Conservation (phyloP, 768 basidiomycete genomes). For the Mycena olivaceomarginata region DNA sequence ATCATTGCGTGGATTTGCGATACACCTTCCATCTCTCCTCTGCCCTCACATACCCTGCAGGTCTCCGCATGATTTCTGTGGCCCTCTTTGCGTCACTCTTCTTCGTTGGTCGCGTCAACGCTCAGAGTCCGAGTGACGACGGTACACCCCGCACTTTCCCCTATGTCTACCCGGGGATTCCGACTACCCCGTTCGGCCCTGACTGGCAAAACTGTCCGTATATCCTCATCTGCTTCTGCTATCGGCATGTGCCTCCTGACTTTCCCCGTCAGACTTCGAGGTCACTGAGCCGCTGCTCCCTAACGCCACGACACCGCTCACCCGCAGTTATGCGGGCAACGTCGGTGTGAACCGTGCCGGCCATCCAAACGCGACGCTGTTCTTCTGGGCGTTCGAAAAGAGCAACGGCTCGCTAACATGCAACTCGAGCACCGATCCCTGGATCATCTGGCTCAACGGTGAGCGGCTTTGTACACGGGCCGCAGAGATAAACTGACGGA, state of each 20-base stretch:
- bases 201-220: conserved; percentile 75
- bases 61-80: conserved; percentile 1
- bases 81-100: conserved; percentile 2
- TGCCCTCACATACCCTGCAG: conserved; percentile 17
- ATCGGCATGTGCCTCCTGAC: neutral
- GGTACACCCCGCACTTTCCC: conserved; percentile 65
- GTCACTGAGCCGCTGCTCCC: conserved; percentile 71
- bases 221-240: neutral
- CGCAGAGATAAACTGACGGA: conserved; percentile 1
- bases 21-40: conserved; percentile 14
- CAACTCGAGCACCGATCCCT: conserved; percentile 64
- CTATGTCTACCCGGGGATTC: conserved; percentile 68
- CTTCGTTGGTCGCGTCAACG: neutral
- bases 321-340: conserved; percentile 77
- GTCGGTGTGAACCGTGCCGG: conserved; percentile 73
- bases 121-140: neutral
- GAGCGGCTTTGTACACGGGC: conserved; percentile 58
- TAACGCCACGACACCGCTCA: conserved; percentile 72
- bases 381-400: conserved; percentile 80
- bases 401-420: conserved; percentile 72
- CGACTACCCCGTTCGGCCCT: conserved; percentile 67
- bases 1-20: conserved; percentile 3
- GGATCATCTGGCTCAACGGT: conserved; percentile 86
- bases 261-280: conserved; percentile 68
- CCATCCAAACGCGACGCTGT: conserved; percentile 80